Conservation (phyloP, 768 basidiomycete genomes). For the Psilocybe subaeruginosa region DNA sequence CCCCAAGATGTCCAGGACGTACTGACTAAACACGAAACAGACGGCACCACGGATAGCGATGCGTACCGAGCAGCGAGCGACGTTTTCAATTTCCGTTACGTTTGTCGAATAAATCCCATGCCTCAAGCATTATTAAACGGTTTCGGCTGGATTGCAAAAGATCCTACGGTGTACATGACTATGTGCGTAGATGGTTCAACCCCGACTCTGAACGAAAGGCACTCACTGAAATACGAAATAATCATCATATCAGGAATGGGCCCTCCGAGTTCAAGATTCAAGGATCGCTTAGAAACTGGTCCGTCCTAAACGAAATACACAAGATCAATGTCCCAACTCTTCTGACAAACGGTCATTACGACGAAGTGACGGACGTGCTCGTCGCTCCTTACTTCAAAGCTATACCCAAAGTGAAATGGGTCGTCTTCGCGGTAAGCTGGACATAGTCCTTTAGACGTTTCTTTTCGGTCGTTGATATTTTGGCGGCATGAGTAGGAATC, state of each 20-base stretch:
- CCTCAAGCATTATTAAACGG: constrained; percentile 39
- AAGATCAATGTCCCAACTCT: constrained; percentile 44
- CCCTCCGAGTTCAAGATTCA: constrained; percentile 41
- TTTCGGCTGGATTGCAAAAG: constrained; percentile 38
- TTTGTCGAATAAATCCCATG: constrained; percentile 48
- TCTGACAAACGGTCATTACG: constrained; percentile 42
- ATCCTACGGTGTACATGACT: constrained; percentile 49
- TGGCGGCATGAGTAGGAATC: constrained; percentile 23
- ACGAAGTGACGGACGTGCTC: constrained; percentile 41
- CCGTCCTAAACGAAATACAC: constrained; percentile 43
- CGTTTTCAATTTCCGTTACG: constrained; percentile 43
- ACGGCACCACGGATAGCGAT: constrained; percentile 40
- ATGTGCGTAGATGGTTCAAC: constrained; percentile 37
- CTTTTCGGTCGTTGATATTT: background rate
- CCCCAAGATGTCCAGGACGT: constrained; percentile 42
- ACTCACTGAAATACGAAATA: background rate
- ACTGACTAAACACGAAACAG: constrained; percentile 48
- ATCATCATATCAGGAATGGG: constrained; percentile 33
- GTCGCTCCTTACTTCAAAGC: constrained; percentile 38
- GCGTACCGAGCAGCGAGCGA: constrained; percentile 48
- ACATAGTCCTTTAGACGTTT: background rate
- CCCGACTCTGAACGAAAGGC: background rate
- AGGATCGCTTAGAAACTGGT: constrained; percentile 46
- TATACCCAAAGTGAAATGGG: constrained; percentile 48
- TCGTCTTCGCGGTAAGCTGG: constrained; percentile 33